phyloP scores from a whole-genome alignment of 805 yeast genomes.

The Metschnikowia lachancei region DNA sequence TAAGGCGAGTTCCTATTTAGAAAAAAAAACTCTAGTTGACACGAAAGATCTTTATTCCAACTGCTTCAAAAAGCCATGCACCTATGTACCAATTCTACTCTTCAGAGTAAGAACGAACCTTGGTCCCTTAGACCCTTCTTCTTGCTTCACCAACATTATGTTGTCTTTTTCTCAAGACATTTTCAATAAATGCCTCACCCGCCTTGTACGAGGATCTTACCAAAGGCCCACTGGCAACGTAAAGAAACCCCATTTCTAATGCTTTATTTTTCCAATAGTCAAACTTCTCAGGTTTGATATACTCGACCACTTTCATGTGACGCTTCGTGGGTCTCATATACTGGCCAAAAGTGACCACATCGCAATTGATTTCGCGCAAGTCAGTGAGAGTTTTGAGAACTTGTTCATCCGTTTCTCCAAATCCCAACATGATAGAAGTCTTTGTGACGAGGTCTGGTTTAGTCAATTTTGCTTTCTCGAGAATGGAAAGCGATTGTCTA shows the following conservation, averaged over 20 bases:
- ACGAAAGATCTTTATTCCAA: no score
- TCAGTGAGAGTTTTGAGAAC: slow-evolving; percentile 70
- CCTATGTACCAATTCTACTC: no score
- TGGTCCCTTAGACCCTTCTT: not conserved
- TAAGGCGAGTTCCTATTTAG: no score
- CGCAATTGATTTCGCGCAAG: slow-evolving; percentile 73
- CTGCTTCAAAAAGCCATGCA: no score
- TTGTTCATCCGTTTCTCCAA: slow-evolving; percentile 95
- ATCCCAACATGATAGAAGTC: slow-evolving; percentile 93
- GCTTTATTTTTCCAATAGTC: slow-evolving; percentile 91
- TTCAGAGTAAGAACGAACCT: no score
- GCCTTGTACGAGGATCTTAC: slow-evolving; percentile 97
- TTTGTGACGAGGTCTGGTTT: slow-evolving; percentile 80
- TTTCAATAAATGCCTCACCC: slow-evolving; percentile 96
- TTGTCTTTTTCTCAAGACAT: slow-evolving; percentile 75
- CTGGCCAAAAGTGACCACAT: slow-evolving; percentile 97
- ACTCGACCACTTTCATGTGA: slow-evolving; percentile 97
- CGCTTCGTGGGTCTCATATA: slow-evolving; percentile 99
- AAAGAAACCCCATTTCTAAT: slow-evolving; percentile 83
- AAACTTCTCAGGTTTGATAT: slow-evolving; percentile 89
- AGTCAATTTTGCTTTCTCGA: slow-evolving; percentile 74
- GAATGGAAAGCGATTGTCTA: slow-evolving; percentile 77
- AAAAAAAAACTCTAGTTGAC: no score
- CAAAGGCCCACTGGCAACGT: slow-evolving; percentile 96
- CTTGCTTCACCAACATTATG: slow-evolving; percentile 45